Percentiles rank a stretch among this genome's conserved stretches.
Evolutionary conservation across 2,329 filamentous ascomycete genomes (phyloP).

Genomic region (Pseudovirgaria hyperparasitica): DNA sequence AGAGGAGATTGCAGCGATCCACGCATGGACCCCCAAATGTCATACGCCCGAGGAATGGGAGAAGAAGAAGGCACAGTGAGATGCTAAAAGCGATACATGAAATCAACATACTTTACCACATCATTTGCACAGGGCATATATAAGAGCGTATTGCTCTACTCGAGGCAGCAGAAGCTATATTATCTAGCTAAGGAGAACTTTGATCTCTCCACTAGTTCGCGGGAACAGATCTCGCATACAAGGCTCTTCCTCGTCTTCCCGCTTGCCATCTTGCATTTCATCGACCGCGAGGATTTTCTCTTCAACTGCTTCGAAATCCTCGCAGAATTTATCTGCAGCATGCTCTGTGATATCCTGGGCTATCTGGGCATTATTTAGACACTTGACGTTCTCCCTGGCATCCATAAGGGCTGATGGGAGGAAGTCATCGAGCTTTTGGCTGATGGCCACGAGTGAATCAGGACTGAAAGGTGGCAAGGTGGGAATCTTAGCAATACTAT

Average conservation of each 20-base stretch:
- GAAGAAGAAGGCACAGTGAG: constrained; percentile 41
- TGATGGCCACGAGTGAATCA: constrained; percentile 48
- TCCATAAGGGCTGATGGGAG: constrained; percentile 88
- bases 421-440: constrained; percentile 76
- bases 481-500: constrained; percentile 43
- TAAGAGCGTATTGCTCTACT: background rate
- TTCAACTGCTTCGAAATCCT: constrained; percentile 66
- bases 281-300: constrained; percentile 46
- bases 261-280: constrained; percentile 29
- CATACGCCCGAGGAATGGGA: constrained; percentile 86
- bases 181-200: constrained; percentile 47
- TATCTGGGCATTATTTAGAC: constrained; percentile 58
- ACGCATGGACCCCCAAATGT: constrained; percentile 92
- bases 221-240: constrained; percentile 46
- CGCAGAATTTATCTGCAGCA: constrained; percentile 72
- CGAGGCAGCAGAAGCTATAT: too few relatives aligned
- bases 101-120: constrained; percentile 1
- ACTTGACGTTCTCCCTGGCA: constrained; percentile 67
- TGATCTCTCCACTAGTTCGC: constrained; percentile 50
- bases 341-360: constrained; percentile 68
- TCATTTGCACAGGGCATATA: background rate
- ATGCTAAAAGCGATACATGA: constrained; percentile 6
- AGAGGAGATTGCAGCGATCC: constrained; percentile 78
- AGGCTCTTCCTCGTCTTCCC: constrained; percentile 23
- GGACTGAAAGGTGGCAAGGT: constrained; percentile 46